Evolutionary conservation across 305 asterid species (phyloP), one percentile per base, ranked within the genome.

Genomic region (Fraxinus baroniana): DNA sequence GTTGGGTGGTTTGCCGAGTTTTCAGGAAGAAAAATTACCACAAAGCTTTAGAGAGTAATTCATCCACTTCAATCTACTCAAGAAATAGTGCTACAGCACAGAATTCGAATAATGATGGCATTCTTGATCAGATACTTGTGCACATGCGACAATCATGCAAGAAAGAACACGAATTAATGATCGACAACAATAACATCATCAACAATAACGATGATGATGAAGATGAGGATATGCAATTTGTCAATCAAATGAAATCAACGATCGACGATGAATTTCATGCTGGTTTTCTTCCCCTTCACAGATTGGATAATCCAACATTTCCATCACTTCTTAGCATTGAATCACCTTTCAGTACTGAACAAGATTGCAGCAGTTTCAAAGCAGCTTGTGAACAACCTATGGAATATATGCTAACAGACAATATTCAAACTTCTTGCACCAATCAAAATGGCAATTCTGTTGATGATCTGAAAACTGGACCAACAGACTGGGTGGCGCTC

Each of bases 21-120:
- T 95, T 95, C 94, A 95, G 92, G 96, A 95, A 95, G 94, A 95
- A 95, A 78, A 95, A 94, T 83, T 95, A 92, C 86, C 98, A 93
- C 85, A 95, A 93, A 80, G 87, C 97, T 2, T 28, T 92, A 30
- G 98, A 93, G 37, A 85, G 87, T 80, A 72, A 71, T 5, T 52
- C 94, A 80, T 60, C 92, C 5, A 4, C 79, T 10, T 57, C 90
- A 36, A 81, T 62, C 74, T 74, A 84, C 32, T 39, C 90, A 3
- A 77, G 74, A 52, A 80, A 18, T 28, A 70, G 22, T 15, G 39
- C 30, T 30, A 37, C 37, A 13, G 3, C 33, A 30, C 36, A 70
- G 13, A 70, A 28, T 15, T 28, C 39, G 20, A 70, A 70, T 32
- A 91, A 88, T 86, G 96, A 94, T 73, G 94, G 86, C 71, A 92